These are phyloP conservation scores for Chytridium lagenaria DNA, from an alignment of 371 early-diverging fungal genomes.

Conservation along the genomic window DNA sequence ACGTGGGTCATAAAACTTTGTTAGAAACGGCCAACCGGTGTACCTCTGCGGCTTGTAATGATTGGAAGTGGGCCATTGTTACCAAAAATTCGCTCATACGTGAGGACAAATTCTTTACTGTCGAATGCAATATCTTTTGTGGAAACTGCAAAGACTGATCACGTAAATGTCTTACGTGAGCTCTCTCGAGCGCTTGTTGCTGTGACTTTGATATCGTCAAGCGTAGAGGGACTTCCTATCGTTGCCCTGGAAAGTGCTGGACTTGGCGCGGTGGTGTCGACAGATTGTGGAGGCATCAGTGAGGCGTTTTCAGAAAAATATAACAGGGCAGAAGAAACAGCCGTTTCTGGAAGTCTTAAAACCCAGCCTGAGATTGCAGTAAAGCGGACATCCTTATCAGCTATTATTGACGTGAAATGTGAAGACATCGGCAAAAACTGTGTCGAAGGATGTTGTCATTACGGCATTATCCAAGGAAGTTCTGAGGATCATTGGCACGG, in stretches of 20 bases:
- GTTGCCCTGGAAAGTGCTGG: conserved; percentile 29
- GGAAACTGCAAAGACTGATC: not conserved
- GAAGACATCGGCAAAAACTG: not conserved
- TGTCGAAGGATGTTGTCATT: not conserved
- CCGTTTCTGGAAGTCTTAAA: no score
- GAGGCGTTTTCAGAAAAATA: conserved; percentile 13
- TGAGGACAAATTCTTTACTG: not conserved
- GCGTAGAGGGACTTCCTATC: conserved; percentile 36
- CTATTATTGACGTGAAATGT: not conserved
- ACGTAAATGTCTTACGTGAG: not conserved
- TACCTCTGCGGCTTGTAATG: not conserved
- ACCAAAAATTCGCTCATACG: not conserved
- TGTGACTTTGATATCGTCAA: conserved; percentile 27
- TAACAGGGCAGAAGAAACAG: not conserved
- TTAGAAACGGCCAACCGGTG: not conserved
- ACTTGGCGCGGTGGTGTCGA: conserved; percentile 27
- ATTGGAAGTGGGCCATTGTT: conserved; percentile 14
- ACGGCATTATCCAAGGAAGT: not conserved
- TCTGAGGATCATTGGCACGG: not conserved
- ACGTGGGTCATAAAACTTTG: conserved; percentile 13
- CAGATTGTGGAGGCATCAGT: conserved; percentile 29
- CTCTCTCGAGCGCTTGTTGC: conserved; percentile 1
- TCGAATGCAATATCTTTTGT: not conserved
- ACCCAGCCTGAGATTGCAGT: not conserved
- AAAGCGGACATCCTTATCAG: not conserved